Evolutionary conservation across 2,329 filamentous ascomycete genomes (phyloP).

Genomic region (Xylaria multiplex): DNA sequence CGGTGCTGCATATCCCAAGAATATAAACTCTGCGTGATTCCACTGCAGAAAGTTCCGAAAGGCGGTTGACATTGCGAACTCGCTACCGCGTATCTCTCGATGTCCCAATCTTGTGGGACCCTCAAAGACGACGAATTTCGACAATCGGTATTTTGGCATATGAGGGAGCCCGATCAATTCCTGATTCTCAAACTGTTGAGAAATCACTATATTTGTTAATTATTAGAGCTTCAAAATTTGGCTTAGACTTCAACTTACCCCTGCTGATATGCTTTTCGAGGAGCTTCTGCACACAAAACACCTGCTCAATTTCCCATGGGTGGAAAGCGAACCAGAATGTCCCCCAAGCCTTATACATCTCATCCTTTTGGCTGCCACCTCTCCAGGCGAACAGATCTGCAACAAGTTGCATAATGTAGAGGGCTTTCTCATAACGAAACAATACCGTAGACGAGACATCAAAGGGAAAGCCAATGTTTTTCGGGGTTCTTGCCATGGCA

Average conservation of each 20-base stretch:
- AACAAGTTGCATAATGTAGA: conserved; percentile 22
- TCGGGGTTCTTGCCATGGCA: background rate
- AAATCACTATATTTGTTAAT: conserved; percentile 1
- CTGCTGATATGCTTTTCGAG: background rate
- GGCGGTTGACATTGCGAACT: background rate
- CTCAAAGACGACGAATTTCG: background rate
- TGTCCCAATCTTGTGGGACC: background rate
- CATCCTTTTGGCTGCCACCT: background rate
- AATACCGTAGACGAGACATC: conserved; percentile 2
- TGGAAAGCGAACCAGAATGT: conserved; percentile 15
- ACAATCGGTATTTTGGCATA: background rate
- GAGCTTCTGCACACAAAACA: conserved; percentile 10
- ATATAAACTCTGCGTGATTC: background rate
- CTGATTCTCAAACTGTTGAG: too few relatives aligned
- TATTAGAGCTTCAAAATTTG: background rate
- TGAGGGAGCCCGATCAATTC: too few relatives aligned
- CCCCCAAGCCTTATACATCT: conserved; percentile 10
- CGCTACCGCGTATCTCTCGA: background rate
- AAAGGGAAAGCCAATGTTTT: background rate
- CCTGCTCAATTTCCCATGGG: conserved; percentile 29
- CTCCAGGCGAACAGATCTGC: conserved; percentile 7
- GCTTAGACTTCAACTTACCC: background rate
- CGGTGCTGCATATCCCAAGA: background rate
- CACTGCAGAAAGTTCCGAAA: background rate
- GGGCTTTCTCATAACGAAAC: conserved; percentile 15